A percentile compares a stretch with the other conserved stretches of the same genome.
phyloP scores from a whole-genome alignment of 2,329 filamentous ascomycete species.

The Mycosphaerella sp. region DNA sequence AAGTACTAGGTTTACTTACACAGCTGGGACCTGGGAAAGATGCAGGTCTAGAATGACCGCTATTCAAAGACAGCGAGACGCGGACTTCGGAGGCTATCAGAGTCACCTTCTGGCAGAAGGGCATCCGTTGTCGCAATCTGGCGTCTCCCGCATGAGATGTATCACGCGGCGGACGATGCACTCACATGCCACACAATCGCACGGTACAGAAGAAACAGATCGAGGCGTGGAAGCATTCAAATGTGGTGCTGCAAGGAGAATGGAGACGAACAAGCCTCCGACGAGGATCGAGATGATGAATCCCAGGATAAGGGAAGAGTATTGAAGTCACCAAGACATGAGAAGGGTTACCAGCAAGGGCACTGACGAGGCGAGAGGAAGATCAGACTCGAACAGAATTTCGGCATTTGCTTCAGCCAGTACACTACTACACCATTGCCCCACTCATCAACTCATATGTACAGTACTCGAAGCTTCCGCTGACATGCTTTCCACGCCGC shows the following conservation, averaged over 20 bases:
- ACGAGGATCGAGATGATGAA: background rate
- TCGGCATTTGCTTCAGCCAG: background rate
- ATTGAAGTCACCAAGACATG: background rate
- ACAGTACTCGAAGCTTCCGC: no score
- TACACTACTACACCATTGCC: background rate
- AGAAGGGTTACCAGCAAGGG: background rate
- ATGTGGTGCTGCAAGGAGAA: no score
- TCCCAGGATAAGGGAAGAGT: background rate
- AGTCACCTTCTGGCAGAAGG: background rate
- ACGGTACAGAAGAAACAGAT: no score
- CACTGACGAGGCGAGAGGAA: background rate
- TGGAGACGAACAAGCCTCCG: no score
- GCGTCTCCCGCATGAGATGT: no score
- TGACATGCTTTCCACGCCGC: no score
- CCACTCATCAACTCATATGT: no score
- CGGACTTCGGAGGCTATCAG: background rate
- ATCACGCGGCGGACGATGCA: no score
- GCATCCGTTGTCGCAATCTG: background rate
- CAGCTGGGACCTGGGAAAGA: background rate
- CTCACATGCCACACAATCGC: no score
- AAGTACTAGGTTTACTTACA: constrained; percentile 17
- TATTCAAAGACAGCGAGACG: background rate
- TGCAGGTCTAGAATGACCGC: background rate
- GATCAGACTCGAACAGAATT: background rate
- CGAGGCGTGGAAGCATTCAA: no score